These are phyloP conservation scores for Boletus sensibilis DNA, from an alignment of 768 basidiomycete species.

Conservation along the genomic window DNA sequence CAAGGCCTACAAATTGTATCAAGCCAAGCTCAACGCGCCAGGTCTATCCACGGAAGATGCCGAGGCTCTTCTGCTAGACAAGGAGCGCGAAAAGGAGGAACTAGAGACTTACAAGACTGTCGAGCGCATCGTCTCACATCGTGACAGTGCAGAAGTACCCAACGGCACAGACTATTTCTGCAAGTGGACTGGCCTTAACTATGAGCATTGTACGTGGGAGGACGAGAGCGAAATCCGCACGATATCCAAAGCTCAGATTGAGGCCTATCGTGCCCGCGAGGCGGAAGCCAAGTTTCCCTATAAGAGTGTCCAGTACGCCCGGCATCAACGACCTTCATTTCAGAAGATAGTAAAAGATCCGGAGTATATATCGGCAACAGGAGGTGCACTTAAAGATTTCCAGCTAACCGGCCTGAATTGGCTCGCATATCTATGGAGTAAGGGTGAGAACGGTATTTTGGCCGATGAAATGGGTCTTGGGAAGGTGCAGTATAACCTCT, in stretches of 20 bases:
- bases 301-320: conserved; percentile 70
- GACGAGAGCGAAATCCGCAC: conserved; percentile 72
- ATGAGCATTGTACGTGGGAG: conserved; percentile 97
- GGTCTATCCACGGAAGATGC: conserved; percentile 81
- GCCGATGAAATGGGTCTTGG: conserved; percentile 99
- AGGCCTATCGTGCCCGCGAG: conserved; percentile 75
- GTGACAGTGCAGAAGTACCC: conserved; percentile 52
- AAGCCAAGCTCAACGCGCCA: conserved; percentile 60
- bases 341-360: conserved; percentile 86
- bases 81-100: conserved; percentile 89
- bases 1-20: conserved; percentile 80
- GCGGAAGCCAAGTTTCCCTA: conserved; percentile 79
- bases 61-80: conserved; percentile 85
- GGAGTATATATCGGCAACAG: conserved; percentile 72
- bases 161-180: conserved; percentile 82
- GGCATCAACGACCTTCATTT: conserved; percentile 72
- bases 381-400: conserved; percentile 93
- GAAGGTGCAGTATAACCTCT: conserved; percentile 52
- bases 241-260: conserved; percentile 76
- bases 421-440: conserved; percentile 95
- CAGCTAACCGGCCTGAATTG: conserved; percentile 98
- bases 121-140: conserved; percentile 83
- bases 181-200: conserved; percentile 95
- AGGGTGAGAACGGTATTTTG: conserved; percentile 93
- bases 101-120: conserved; percentile 88